phyloP scores from a whole-genome alignment of 2,329 filamentous ascomycete species.

The Tolypocladium tundrense region DNA sequence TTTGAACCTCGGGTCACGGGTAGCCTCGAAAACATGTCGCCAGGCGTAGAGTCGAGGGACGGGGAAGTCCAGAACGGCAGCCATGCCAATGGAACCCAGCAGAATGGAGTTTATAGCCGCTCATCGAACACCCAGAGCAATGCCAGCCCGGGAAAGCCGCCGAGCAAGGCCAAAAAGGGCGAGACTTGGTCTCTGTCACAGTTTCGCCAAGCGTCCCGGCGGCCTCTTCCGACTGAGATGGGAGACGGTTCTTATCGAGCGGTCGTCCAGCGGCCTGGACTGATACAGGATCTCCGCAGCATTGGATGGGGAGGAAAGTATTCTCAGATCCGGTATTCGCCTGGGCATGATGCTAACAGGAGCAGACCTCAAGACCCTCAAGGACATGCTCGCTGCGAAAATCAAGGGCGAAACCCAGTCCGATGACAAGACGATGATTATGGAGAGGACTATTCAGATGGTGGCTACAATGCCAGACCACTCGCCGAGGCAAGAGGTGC shows the following conservation, averaged over 20 bases:
- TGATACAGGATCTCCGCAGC: constrained; percentile 47
- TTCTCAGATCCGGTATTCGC: background rate
- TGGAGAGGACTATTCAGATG: constrained; percentile 63
- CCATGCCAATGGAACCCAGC: constrained; percentile 7
- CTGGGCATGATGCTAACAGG: constrained; percentile 8
- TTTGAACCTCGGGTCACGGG: background rate
- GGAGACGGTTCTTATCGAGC: constrained; percentile 51
- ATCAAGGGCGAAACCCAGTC: constrained; percentile 50
- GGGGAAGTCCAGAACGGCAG: constrained; percentile 11
- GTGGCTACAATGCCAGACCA: constrained; percentile 53
- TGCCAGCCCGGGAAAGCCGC: background rate
- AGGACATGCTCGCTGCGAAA: constrained; percentile 50
- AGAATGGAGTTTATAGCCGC: constrained; percentile 5
- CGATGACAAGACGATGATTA: constrained; percentile 69
- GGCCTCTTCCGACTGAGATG: constrained; percentile 53
- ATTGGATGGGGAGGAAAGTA: constrained; percentile 35
- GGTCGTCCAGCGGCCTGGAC: constrained; percentile 35
- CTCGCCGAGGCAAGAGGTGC: constrained; percentile 48
- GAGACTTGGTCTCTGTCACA: constrained; percentile 15
- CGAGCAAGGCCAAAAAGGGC: constrained; percentile 2
- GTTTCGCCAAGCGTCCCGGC: constrained; percentile 35
- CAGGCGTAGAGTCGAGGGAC: background rate
- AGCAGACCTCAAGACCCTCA: constrained; percentile 51
- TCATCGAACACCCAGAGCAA: background rate
- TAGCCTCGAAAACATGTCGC: background rate